These are phyloP conservation scores for Setomelanomma holmii DNA, from an alignment of 2,329 filamentous ascomycete genomes.

Conservation along the genomic window DNA sequence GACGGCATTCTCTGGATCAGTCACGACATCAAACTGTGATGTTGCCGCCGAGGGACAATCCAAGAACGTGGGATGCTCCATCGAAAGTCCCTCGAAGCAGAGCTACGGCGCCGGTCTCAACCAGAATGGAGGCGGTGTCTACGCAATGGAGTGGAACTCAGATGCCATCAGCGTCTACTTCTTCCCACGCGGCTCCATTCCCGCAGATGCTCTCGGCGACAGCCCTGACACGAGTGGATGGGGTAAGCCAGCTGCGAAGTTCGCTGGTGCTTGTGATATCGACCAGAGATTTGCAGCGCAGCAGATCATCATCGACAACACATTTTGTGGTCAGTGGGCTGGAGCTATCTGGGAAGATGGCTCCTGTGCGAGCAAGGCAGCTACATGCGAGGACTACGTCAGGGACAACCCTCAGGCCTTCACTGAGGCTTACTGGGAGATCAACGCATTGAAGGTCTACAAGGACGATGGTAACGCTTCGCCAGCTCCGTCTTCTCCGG, in stretches of 20 bases:
- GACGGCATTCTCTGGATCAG: conserved; percentile 57
- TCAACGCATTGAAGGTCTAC: conserved; percentile 58
- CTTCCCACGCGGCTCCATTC: conserved; percentile 74
- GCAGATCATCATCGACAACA: conserved; percentile 81
- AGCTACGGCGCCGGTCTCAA: conserved; percentile 64
- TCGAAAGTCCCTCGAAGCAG: conserved; percentile 47
- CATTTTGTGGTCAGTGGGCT: conserved; percentile 90
- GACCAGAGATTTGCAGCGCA: conserved; percentile 72
- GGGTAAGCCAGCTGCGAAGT: conserved; percentile 72
- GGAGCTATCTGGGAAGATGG: conserved; percentile 70
- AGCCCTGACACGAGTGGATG: conserved; percentile 72
- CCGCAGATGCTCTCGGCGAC: conserved; percentile 66
- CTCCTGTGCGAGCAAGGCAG: conserved; percentile 66
- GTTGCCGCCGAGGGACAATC: conserved; percentile 50
- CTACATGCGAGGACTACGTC: conserved; percentile 76
- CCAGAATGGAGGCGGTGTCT: conserved; percentile 53
- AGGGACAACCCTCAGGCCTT: conserved; percentile 74
- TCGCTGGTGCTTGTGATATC: conserved; percentile 74
- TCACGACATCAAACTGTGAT: conserved; percentile 59
- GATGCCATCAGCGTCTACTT: conserved; percentile 79
- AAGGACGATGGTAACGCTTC: conserved; percentile 31
- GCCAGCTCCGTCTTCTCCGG: conserved; percentile 14
- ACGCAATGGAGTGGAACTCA: conserved; percentile 69
- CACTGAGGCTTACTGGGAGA: conserved; percentile 75
- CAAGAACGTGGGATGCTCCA: conserved; percentile 53